Evolutionary conservation across 2,329 filamentous ascomycete species (phyloP).

Genomic region (Fusarium miscanthi): DNA sequence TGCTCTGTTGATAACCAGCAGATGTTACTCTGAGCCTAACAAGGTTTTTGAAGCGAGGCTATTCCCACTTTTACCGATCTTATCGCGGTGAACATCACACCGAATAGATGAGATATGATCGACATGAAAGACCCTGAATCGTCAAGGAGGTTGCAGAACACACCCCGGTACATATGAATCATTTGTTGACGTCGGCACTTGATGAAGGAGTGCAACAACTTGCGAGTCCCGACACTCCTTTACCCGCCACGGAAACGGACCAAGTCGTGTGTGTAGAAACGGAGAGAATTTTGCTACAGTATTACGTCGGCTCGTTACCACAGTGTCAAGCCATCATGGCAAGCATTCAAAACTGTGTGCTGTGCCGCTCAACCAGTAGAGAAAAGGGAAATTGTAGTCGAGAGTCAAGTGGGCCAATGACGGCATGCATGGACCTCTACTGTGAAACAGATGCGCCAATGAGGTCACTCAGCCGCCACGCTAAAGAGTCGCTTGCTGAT

Average conservation of each 20-base stretch:
- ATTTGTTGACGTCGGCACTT: constrained; percentile 27
- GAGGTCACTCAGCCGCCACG: constrained; percentile 41
- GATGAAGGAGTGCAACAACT: background rate
- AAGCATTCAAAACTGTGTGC: constrained; percentile 1
- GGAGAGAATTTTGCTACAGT: constrained; percentile 9
- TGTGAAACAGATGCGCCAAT: constrained; percentile 30
- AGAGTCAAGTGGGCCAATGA: constrained; percentile 38
- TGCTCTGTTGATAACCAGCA: background rate
- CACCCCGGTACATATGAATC: constrained; percentile 13
- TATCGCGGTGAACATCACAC: background rate
- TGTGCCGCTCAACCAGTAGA: constrained; percentile 27
- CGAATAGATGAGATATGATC: constrained; percentile 1
- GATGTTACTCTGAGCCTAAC: background rate
- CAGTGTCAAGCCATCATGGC: constrained; percentile 17
- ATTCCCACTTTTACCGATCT: constrained; percentile 12
- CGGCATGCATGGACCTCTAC: constrained; percentile 31
- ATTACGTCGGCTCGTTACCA: constrained; percentile 31
- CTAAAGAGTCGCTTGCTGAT: constrained; percentile 35
- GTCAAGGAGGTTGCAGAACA: background rate
- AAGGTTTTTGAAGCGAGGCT: constrained; percentile 3
- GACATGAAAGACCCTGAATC: constrained; percentile 5
- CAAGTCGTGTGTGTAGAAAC: constrained; percentile 24
- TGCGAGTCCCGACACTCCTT: background rate
- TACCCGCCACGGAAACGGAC: constrained; percentile 31
- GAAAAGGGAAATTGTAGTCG: constrained; percentile 13